phyloP scores from a whole-genome alignment of 257 asterid genomes.

The Solanum dulcamara region DNA sequence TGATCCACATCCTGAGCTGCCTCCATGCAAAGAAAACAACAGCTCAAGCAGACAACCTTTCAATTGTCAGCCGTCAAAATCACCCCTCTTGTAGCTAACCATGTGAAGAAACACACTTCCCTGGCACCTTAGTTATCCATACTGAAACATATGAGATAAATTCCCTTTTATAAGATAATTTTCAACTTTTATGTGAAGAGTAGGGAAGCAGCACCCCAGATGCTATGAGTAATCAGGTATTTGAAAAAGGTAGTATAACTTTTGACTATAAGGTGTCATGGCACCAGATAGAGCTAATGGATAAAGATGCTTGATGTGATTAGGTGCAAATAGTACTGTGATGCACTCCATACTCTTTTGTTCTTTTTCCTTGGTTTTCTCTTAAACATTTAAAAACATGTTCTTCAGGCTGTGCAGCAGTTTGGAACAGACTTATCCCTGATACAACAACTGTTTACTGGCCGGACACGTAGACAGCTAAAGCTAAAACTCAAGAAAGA shows the following conservation, averaged over 20 bases:
- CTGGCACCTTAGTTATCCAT: not conserved
- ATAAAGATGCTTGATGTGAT: not conserved
- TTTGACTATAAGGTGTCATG: not conserved
- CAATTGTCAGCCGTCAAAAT: no score
- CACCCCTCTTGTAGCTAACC: no score
- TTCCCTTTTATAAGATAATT: not conserved
- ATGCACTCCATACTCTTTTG: not conserved
- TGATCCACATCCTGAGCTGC: no score
- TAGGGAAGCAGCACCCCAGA: not conserved
- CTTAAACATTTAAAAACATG: not conserved
- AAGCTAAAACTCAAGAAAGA: slow-evolving; percentile 75
- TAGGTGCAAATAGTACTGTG: not conserved
- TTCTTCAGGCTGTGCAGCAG: slow-evolving; percentile 54
- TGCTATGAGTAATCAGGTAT: not conserved
- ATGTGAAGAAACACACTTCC: no score
- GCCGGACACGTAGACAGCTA: slow-evolving; percentile 50
- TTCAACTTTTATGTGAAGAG: not conserved
- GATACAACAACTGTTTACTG: slow-evolving; percentile 86
- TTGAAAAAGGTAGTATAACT: not conserved
- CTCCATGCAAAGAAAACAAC: no score
- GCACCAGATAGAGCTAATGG: not conserved
- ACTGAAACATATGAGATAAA: not conserved
- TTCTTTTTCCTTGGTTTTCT: not conserved
- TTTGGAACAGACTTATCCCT: slow-evolving; percentile 83
- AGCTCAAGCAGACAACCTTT: no score